Conservation (phyloP, 164 flowering plant genomes). For the Magnolia kwangsiensis region DNA sequence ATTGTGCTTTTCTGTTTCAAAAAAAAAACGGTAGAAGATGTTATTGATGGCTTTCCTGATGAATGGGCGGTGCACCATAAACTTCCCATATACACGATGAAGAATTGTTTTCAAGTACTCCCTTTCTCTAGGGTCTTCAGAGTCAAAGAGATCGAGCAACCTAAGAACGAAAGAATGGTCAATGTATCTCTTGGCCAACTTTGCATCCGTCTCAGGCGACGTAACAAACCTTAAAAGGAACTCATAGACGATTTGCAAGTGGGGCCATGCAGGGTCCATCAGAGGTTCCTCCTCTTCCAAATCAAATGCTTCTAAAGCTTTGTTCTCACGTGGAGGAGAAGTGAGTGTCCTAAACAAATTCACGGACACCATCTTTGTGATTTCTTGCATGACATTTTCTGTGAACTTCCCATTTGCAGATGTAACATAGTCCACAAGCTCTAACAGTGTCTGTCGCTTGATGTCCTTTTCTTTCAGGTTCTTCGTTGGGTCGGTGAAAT, state of each 20-base stretch:
- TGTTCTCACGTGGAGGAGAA: constrained; percentile 58
- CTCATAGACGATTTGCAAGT: constrained; percentile 80
- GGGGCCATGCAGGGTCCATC: constrained; percentile 91
- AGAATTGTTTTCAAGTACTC: constrained; percentile 81
- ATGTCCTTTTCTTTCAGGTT: constrained; percentile 71
- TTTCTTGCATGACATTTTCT: constrained; percentile 58
- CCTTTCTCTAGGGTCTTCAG: constrained; percentile 88
- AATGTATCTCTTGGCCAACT: constrained; percentile 67
- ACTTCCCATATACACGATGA: constrained; percentile 86
- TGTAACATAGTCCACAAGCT: constrained; percentile 76
- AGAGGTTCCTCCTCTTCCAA: constrained; percentile 81
- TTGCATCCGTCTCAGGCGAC: constrained; percentile 77
- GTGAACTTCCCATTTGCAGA: constrained; percentile 62
- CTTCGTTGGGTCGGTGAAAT: constrained; percentile 77
- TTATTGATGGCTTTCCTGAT: constrained; percentile 78
- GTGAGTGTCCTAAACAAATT: constrained; percentile 64
- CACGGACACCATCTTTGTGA: constrained; percentile 54
- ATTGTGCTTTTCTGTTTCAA: constrained; percentile 82
- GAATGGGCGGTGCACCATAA: constrained; percentile 85
- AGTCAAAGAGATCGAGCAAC: constrained; percentile 73
- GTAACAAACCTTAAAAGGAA: constrained; percentile 66
- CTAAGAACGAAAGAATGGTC: constrained; percentile 74
- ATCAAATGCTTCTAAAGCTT: constrained; percentile 50
- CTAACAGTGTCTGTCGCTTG: constrained; percentile 69
- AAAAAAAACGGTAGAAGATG: constrained; percentile 66